Evolutionary conservation across 805 yeast genomes (phyloP), one percentile per base, ranked within the genome.

Genomic region (Ogataea haglerorum): DNA sequence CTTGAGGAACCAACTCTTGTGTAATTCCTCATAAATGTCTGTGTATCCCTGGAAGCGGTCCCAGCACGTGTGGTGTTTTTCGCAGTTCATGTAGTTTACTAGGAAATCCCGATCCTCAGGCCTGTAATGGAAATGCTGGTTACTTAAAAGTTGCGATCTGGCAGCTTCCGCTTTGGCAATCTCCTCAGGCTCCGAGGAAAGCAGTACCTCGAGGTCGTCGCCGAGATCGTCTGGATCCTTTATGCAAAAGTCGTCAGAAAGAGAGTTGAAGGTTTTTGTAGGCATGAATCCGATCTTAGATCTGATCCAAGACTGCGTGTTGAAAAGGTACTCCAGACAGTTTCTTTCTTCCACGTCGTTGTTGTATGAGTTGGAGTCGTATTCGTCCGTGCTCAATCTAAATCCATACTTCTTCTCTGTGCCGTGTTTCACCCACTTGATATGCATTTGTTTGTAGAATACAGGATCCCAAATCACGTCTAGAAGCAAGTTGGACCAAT

Each of bases 381-480:
- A 52, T 26, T 53, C 61, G 32, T 58, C 60, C 3, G 52, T 40
- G 27, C 52, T 55, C 18, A 60, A 39, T 26, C 52, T 52, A 45
- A 59, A 59, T 12, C 61, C 60, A 32, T 47, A 52, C 37, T 56
- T 59, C 33, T 53, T 46, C 29, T 50, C 46, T 19, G 42, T 39
- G 12, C 56, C 53, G 30, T 49, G 45, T 26, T 58, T 54, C 15
- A 52, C 56, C 66, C 66, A 61, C 43, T 57, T 52, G 30, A 53
- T 47, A 43, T 61, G 65, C 56, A 63, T 59, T 41, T 64, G 63
- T 30, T 57, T 53, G 44, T 64, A 68, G 19, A 68, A 53, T 5
- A 67, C 62, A 4, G 73, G 73, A 37, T 68, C 73, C 61, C 68
- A 68, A n/a, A 68, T 43, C 4, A 58, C 40, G 47, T 68, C 73